phyloP scores from a whole-genome alignment of 1,284 basidiomycete species.

The Boletus mariae region DNA sequence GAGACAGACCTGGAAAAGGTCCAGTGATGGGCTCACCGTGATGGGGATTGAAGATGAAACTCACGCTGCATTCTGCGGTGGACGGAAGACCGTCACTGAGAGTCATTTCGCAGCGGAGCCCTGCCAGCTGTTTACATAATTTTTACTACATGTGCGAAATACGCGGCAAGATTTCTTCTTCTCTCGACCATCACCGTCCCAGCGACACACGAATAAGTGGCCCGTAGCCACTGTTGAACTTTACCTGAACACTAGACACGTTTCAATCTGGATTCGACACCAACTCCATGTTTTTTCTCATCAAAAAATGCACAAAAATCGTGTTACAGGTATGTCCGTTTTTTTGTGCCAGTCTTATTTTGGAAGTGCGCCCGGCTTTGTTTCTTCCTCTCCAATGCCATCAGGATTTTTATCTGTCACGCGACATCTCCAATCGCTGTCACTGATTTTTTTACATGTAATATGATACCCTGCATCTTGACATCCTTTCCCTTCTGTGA shows the following conservation, averaged over 20 bases:
- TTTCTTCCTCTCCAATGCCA: slow-evolving; percentile 26
- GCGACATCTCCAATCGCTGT: slow-evolving; percentile 33
- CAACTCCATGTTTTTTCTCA: slow-evolving; percentile 47
- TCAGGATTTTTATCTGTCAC: slow-evolving; percentile 33
- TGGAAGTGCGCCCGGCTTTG: slow-evolving; percentile 19
- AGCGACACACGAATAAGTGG: slow-evolving; percentile 32
- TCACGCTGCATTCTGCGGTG: slow-evolving; percentile 29
- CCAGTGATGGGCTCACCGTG: slow-evolving; percentile 4
- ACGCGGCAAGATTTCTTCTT: slow-evolving; percentile 22
- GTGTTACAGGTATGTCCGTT: slow-evolving; percentile 39
- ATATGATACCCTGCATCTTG: slow-evolving; percentile 28
- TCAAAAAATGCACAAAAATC: slow-evolving; percentile 48
- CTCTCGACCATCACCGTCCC: slow-evolving; percentile 32
- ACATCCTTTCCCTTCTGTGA: slow-evolving; percentile 20
- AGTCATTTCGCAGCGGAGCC: background rate
- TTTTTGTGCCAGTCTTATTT: slow-evolving; percentile 23
- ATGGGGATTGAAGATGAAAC: slow-evolving; percentile 10
- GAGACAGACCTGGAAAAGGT: slow-evolving; percentile 48
- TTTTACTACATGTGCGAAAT: slow-evolving; percentile 26
- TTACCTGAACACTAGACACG: slow-evolving; percentile 18
- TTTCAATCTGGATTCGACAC: slow-evolving; percentile 47
- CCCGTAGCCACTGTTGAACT: slow-evolving; percentile 26
- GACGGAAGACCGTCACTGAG: background rate
- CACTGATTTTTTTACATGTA: slow-evolving; percentile 39
- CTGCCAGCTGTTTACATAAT: slow-evolving; percentile 32